These are phyloP conservation scores for Brassica hybrid DNA, from an alignment of 441 rosid species.

Conservation along the genomic window DNA sequence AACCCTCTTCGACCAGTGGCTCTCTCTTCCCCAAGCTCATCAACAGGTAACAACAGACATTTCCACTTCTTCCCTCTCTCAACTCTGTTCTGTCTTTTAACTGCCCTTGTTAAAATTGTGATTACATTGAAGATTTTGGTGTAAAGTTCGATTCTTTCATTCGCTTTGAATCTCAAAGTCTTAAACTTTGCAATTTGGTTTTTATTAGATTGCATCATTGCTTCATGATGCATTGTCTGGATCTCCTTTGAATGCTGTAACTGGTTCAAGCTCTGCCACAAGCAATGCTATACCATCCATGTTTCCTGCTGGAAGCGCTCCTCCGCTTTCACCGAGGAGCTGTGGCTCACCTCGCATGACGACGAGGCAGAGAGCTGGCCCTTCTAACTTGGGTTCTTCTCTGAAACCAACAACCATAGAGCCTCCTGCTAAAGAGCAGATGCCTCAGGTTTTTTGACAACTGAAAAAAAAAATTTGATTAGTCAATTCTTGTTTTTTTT, in stretches of 20 bases:
- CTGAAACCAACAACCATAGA: constrained; percentile 74
- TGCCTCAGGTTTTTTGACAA: constrained; percentile 80
- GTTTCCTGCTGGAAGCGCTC: constrained; percentile 95
- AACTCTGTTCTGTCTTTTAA: constrained; percentile 17
- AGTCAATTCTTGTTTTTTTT: constrained; percentile 20
- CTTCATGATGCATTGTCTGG: constrained; percentile 84
- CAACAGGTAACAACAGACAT: constrained; percentile 59
- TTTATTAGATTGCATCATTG: constrained; percentile 66
- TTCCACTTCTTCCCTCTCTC: background rate
- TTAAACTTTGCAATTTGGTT: background rate
- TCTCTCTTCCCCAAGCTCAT: constrained; percentile 85
- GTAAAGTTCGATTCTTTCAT: background rate
- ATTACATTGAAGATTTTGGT: background rate
- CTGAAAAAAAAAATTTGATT: background rate
- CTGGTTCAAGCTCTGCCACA: constrained; percentile 59
- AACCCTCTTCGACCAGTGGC: constrained; percentile 92
- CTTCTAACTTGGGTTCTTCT: constrained; percentile 85
- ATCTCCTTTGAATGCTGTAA: constrained; percentile 59
- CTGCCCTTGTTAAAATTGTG: background rate
- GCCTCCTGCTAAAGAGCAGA: constrained; percentile 71
- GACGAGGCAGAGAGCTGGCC: constrained; percentile 75
- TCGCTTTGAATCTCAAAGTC: background rate
- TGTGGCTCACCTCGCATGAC: constrained; percentile 87
- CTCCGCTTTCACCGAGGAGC: constrained; percentile 98
- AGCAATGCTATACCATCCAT: constrained; percentile 79